Conservation (phyloP, 495 filamentous ascomycete species). For the Penicillium goetzii region DNA sequence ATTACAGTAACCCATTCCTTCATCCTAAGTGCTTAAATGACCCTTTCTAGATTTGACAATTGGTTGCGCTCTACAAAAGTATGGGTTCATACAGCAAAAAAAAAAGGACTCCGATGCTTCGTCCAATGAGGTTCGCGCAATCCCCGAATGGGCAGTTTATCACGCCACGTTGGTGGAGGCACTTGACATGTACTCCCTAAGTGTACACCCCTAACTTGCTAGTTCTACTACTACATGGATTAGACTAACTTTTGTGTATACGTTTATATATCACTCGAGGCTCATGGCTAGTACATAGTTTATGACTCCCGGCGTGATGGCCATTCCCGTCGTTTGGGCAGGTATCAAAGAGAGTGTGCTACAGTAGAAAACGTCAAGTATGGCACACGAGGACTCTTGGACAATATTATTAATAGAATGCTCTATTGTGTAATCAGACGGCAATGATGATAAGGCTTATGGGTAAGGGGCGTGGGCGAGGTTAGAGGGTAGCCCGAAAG, state of each 20-base stretch:
- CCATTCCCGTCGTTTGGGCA: no score
- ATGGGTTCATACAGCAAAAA: neutral
- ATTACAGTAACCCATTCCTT: neutral
- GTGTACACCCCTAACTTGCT: neutral
- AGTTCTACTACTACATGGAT: neutral
- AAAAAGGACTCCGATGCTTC: neutral
- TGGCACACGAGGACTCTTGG: no score
- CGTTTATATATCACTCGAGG: no score
- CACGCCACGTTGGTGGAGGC: conserved; percentile 29
- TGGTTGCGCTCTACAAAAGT: neutral
- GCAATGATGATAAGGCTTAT: no score
- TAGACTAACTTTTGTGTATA: neutral
- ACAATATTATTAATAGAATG: no score
- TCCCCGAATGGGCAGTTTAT: conserved; percentile 7
- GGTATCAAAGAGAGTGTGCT: no score
- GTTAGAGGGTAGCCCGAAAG: no score
- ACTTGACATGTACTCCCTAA: neutral
- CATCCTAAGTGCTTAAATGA: neutral
- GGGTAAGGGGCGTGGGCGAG: no score
- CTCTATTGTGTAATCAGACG: no score
- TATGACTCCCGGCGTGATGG: no score
- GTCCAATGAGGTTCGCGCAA: neutral
- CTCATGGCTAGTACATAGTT: no score
- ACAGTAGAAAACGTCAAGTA: no score
- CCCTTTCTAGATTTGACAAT: neutral